phyloP scores from a whole-genome alignment of 805 yeast species.

The Yamadazyma insecticola region DNA sequence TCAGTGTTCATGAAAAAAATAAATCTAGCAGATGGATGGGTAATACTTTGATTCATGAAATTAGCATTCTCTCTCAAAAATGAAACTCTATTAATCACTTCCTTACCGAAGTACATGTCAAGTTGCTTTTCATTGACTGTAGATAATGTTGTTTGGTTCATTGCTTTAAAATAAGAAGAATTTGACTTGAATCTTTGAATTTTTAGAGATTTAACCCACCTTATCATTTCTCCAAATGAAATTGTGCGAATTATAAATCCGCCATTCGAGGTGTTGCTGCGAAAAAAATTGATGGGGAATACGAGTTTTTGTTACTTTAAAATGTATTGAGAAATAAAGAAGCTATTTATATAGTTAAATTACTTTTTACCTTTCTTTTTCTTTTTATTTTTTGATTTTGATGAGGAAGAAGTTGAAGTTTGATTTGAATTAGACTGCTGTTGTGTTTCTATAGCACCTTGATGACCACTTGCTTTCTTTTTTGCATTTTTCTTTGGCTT shows the following conservation, averaged over 20 bases:
- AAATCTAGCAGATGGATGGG: constrained; percentile 45
- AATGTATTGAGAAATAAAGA: neutral
- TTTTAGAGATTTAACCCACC: too few relatives aligned
- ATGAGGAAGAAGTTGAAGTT: constrained; percentile 6
- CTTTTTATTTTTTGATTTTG: constrained; percentile 13
- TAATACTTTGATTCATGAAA: constrained; percentile 44
- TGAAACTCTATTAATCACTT: constrained; percentile 58
- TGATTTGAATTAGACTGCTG: constrained; percentile 4
- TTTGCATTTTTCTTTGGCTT: constrained; percentile 68
- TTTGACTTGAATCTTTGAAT: constrained; percentile 5
- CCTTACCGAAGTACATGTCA: constrained; percentile 41
- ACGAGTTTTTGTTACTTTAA: too few relatives aligned
- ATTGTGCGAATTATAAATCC: too few relatives aligned
- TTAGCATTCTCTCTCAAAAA: constrained; percentile 54
- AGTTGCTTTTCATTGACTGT: constrained; percentile 14
- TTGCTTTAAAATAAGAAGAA: constrained; percentile 11
- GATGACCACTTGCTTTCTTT: constrained; percentile 20
- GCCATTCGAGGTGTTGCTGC: too few relatives aligned
- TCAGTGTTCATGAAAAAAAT: constrained; percentile 34
- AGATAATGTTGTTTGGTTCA: constrained; percentile 12
- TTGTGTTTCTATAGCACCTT: constrained; percentile 20
- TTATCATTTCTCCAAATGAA: too few relatives aligned
- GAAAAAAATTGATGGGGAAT: too few relatives aligned
- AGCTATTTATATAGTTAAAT: constrained; percentile 1
- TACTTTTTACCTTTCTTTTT: constrained; percentile 25